A percentile compares a stretch with the other conserved stretches of the same genome.
These are phyloP conservation scores for Leishmania mexicana DNA, from an alignment of 208 protist species.

Conservation along the genomic window DNA sequence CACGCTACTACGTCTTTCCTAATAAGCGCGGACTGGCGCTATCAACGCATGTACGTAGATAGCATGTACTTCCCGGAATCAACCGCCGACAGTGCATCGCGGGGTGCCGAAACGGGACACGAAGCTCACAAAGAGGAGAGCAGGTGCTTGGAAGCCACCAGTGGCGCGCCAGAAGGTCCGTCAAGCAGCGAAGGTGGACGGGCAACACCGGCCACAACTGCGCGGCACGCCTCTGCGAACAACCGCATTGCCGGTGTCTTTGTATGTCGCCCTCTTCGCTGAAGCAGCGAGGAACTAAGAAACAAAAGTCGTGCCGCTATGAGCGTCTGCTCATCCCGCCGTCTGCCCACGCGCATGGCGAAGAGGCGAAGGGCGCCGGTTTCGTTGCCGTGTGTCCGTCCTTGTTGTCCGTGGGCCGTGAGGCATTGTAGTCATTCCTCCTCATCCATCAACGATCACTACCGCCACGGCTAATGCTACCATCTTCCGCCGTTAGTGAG, in stretches of 20 bases:
- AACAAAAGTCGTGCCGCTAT: not conserved
- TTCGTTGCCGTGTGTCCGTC: not conserved
- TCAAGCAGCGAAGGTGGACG: not conserved
- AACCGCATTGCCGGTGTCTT: constrained; percentile 11
- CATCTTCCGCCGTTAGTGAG: not conserved
- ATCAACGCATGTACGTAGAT: constrained; percentile 76
- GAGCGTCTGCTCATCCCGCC: not conserved
- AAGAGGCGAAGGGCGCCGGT: not conserved
- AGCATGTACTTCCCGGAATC: constrained; percentile 40
- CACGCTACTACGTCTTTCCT: constrained; percentile 63
- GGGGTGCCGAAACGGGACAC: not conserved
- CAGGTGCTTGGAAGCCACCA: not conserved
- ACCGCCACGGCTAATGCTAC: not conserved
- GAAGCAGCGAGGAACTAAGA: not conserved
- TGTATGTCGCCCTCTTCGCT: constrained; percentile 18
- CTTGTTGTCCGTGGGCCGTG: not conserved
- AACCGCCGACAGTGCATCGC: not conserved
- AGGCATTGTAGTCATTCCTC: not conserved
- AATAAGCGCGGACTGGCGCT: constrained; percentile 69
- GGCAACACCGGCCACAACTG: not conserved
- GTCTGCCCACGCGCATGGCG: not conserved
- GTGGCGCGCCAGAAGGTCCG: not conserved
- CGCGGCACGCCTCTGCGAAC: not conserved
- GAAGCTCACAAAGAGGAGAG: not conserved
- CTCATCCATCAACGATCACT: not conserved